These are phyloP conservation scores for Allantophomopsis cytisporea DNA, from an alignment of 2,329 filamentous ascomycete species.

Conservation along the genomic window DNA sequence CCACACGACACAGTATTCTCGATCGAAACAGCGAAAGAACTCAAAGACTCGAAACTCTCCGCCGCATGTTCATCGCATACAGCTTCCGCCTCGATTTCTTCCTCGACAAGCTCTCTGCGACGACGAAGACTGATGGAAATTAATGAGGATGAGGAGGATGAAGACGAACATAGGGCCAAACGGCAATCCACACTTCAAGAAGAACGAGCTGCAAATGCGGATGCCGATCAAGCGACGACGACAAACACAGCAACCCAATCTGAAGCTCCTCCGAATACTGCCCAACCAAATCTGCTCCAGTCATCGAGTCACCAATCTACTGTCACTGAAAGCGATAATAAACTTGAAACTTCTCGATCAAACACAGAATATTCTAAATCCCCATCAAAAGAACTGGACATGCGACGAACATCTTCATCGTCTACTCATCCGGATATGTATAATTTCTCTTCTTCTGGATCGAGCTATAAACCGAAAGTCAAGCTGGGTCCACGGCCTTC, in stretches of 20 bases:
- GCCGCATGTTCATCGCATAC: constrained; percentile 83
- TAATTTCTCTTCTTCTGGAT: constrained; percentile 30
- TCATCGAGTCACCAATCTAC: constrained; percentile 6
- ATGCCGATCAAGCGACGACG: constrained; percentile 1
- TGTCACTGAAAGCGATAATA: constrained; percentile 7
- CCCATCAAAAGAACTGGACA: constrained; percentile 8
- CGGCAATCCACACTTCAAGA: constrained; percentile 40
- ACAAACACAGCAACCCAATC: too few relatives aligned
- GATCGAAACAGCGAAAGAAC: constrained; percentile 59
- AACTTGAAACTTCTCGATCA: too few relatives aligned
- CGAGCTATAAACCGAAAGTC: constrained; percentile 59
- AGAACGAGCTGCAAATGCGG: constrained; percentile 20
- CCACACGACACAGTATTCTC: constrained; percentile 80
- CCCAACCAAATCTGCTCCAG: too few relatives aligned
- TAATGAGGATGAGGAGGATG: constrained; percentile 81
- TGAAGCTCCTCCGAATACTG: too few relatives aligned
- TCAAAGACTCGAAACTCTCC: constrained; percentile 79
- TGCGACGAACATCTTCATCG: constrained; percentile 27
- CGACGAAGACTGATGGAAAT: constrained; percentile 78
- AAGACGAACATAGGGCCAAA: constrained; percentile 38
- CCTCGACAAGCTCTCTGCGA: constrained; percentile 68
- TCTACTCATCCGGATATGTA: constrained; percentile 36
- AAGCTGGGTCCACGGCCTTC: constrained; percentile 83
- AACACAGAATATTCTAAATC: constrained; percentile 3
- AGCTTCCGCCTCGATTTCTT: constrained; percentile 73